Conservation (phyloP, 1,139 yeast species). For the Suhomyces yuchorum region DNA sequence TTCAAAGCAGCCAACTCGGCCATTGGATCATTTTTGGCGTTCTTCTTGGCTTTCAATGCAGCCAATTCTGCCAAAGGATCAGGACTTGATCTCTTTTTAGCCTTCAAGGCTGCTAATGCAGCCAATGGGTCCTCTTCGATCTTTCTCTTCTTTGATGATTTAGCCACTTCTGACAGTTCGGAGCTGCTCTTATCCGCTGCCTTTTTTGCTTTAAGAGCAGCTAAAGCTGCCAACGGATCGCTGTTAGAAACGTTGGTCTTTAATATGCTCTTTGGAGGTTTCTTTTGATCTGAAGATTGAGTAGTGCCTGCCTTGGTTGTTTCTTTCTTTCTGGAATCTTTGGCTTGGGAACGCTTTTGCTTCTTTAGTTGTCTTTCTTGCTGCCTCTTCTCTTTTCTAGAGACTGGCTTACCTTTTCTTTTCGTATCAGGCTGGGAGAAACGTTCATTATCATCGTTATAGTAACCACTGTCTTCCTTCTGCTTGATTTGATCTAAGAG, state of each 20-base stretch:
- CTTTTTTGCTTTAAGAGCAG: constrained; percentile 21
- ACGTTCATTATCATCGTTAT: constrained; percentile 40
- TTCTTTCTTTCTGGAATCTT: constrained; percentile 2
- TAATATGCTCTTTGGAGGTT: constrained; percentile 4
- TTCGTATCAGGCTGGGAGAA: constrained; percentile 31
- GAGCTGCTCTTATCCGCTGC: constrained; percentile 9
- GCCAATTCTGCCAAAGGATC: constrained; percentile 17
- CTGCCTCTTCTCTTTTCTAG: constrained; percentile 61
- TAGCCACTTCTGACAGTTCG: not conserved
- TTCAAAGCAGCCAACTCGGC: constrained; percentile 48
- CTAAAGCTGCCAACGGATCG: constrained; percentile 20
- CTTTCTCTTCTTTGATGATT: constrained; percentile 1
- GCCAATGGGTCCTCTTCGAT: constrained; percentile 7
- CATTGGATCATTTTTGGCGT: constrained; percentile 36
- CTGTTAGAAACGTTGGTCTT: too few relatives aligned
- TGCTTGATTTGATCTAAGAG: constrained; percentile 64
- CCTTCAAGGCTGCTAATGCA: constrained; percentile 23
- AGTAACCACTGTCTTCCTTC: constrained; percentile 45
- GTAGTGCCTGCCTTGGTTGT: not conserved
- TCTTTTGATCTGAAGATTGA: not conserved
- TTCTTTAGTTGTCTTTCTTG: constrained; percentile 56
- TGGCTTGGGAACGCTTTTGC: constrained; percentile 30
- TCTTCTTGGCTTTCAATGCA: constrained; percentile 22
- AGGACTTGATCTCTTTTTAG: not conserved
- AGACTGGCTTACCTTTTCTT: constrained; percentile 29